Base-by-base conservation (phyloP, 176 grass and related monocot genomes). In the Avena atlantica region DNA sequence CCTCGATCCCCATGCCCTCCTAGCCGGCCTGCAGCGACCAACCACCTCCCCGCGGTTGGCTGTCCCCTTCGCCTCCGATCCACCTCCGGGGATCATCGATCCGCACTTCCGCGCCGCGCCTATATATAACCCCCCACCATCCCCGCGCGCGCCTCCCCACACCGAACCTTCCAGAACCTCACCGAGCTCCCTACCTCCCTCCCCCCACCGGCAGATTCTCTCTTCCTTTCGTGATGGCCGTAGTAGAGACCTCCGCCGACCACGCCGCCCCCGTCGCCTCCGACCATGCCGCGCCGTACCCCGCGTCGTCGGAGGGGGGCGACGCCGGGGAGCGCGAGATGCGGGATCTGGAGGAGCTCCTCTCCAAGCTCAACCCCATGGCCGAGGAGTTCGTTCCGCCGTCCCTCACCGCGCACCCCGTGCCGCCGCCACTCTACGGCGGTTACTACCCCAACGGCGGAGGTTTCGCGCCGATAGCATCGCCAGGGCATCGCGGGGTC, bases 281-380 rank as follows among this genome's bases (percentile, higher is more conserved):
- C 70, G 36, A 31, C 17, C 62, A 77, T 24, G 74, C 14, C 9
- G 57, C 72, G 83, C 72, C 72, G 59, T 66, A 77, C 83, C 84
- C 34, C 31, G 14, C 27, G 14, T 4, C 67, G 1, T 4, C n/a
- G 10, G 78, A 63, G 12, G 86, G 80, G 52, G 82, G 14, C 77
- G 82, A 84, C 51, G 82, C 86, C 10, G 86, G 90, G 42, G 86
- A 99, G 87, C 83, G 89, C 40, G 97, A 99, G 87, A 99, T 99
- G 87, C 91, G 94, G 84, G 97, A 99, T 94, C 91, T 99, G 89
- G 93, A 96, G 87, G 94, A 99, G 66, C 92, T 99, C 23, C 88
- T 99, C 72, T 99, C 97, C 79, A 99, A 99, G 92, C 90, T 99
- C 88, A 99, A 99, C 81, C 97, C 97, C 69, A 99, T 99, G 97